phyloP scores from a whole-genome alignment of 2,329 filamentous ascomycete genomes.

The Microcera coccophila region DNA sequence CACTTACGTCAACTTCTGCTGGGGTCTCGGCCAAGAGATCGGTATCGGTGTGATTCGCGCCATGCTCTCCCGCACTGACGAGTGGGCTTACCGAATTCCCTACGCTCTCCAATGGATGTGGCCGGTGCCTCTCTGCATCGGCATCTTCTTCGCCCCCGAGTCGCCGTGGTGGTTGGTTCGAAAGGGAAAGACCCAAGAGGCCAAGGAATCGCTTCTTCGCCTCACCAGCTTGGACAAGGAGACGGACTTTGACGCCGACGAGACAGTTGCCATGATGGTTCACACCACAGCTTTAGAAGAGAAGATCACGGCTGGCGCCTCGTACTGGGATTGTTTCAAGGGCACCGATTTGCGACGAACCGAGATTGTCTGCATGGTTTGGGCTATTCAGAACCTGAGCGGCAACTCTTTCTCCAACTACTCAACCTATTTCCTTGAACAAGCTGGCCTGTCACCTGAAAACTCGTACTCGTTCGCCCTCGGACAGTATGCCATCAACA shows the following conservation, averaged over 20 bases:
- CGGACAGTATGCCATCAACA: constrained; percentile 67
- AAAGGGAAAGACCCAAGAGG: constrained; percentile 59
- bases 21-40: constrained; percentile 71
- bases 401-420: constrained; percentile 64
- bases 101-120: constrained; percentile 77
- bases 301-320: constrained; percentile 67
- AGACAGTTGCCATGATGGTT: constrained; percentile 88
- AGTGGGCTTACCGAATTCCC: constrained; percentile 68
- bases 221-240: constrained; percentile 61
- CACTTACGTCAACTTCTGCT: constrained; percentile 74
- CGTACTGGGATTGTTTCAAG: constrained; percentile 79
- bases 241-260: constrained; percentile 73
- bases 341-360: constrained; percentile 75
- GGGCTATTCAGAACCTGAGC: constrained; percentile 61
- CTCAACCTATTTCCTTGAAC: constrained; percentile 60
- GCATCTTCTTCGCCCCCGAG: constrained; percentile 65
- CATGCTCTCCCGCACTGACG: constrained; percentile 60
- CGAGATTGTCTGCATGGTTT: constrained; percentile 62
- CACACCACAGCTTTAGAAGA: constrained; percentile 81
- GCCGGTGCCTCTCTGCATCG: constrained; percentile 63
- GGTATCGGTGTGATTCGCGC: constrained; percentile 69
- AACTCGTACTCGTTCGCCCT: constrained; percentile 59
- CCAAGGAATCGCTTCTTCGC: constrained; percentile 61
- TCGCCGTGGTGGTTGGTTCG: constrained; percentile 75
- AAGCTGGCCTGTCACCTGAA: constrained; percentile 51